A percentile compares a stretch with the other conserved stretches of the same genome.
Evolutionary conservation across 805 yeast species (phyloP).

Genomic region (Priceomyces haplophilus): DNA sequence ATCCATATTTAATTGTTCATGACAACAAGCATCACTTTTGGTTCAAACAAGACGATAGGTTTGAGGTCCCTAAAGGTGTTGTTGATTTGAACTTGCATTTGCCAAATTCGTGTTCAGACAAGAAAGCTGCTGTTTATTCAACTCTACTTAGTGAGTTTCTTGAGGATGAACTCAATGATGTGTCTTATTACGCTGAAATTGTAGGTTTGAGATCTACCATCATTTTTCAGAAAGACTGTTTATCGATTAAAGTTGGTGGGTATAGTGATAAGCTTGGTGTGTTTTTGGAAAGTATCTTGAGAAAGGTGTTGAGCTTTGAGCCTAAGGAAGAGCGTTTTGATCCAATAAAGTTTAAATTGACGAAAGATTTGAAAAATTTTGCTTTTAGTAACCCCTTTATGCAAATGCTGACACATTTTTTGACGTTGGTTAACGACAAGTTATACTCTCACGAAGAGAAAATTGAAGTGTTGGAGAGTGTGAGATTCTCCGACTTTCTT

Average conservation of each 20-base stretch:
- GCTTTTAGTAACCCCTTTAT: constrained; percentile 73
- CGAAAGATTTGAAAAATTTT: constrained; percentile 63
- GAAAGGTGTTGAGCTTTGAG: constrained; percentile 48
- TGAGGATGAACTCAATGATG: constrained; percentile 71
- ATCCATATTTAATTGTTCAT: constrained; percentile 61
- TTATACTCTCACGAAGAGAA: constrained; percentile 66
- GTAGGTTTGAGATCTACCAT: constrained; percentile 70
- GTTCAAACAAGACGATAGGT: constrained; percentile 88
- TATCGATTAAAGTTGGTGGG: constrained; percentile 67
- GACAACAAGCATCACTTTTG: constrained; percentile 59
- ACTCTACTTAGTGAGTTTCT: constrained; percentile 66
- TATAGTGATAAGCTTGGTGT: constrained; percentile 76
- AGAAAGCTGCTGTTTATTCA: constrained; percentile 55
- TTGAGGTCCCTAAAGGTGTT: constrained; percentile 83
- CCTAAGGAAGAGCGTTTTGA: constrained; percentile 60
- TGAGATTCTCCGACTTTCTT: constrained; percentile 49
- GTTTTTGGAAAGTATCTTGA: constrained; percentile 59
- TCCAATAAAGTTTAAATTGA: constrained; percentile 59
- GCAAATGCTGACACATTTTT: constrained; percentile 65
- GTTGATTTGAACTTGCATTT: constrained; percentile 61
- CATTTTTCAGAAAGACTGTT: constrained; percentile 63
- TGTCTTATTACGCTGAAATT: constrained; percentile 77
- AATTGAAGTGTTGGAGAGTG: constrained; percentile 42
- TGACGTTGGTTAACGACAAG: constrained; percentile 66
- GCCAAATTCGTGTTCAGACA: constrained; percentile 61